phyloP scores from a whole-genome alignment of 768 basidiomycete genomes.

The Auricularia sp. region DNA sequence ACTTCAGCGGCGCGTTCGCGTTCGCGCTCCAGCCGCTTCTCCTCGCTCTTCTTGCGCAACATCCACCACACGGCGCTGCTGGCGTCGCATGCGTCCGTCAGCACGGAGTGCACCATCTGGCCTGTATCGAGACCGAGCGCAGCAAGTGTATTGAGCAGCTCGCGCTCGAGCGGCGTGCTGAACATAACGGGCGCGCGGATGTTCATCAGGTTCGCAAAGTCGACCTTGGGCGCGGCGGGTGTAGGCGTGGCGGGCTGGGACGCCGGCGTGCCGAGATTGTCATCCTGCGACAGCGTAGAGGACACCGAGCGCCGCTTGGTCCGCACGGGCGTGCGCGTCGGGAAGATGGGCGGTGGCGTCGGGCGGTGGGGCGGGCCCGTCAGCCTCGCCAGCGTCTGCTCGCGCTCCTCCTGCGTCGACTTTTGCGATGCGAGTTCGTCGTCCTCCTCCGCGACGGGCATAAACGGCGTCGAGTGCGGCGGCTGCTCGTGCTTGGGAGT shows the following conservation, averaged over 20 bases:
- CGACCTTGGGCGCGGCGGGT: conserved; percentile 33
- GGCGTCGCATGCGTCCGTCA: conserved; percentile 85
- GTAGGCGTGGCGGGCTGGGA: conserved; percentile 25
- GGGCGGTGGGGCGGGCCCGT: not conserved
- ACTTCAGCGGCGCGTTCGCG: conserved; percentile 4
- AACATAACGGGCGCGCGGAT: conserved; percentile 76
- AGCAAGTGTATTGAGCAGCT: conserved; percentile 66
- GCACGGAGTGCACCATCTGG: conserved; percentile 90
- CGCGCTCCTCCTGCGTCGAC: not conserved
- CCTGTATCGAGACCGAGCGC: conserved; percentile 82
- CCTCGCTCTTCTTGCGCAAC: conserved; percentile 71
- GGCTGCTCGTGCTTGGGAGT: not conserved
- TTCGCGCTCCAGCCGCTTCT: conserved; percentile 31
- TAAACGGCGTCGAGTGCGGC: not conserved
- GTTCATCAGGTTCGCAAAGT: conserved; percentile 54
- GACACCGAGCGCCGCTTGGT: conserved; percentile 95
- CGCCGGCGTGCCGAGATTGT: conserved; percentile 35
- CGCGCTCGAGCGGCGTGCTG: conserved; percentile 70
- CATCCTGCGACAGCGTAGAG: conserved; percentile 51
- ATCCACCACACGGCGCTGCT: conserved; percentile 96
- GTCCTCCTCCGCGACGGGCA: not conserved
- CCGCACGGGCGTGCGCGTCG: conserved; percentile 81
- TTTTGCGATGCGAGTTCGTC: not conserved
- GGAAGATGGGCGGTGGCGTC: conserved; percentile 43
- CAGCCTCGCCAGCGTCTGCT: not conserved